These are phyloP conservation scores for Mycena albidolilacea DNA, from an alignment of 768 basidiomycete genomes.

Conservation along the genomic window DNA sequence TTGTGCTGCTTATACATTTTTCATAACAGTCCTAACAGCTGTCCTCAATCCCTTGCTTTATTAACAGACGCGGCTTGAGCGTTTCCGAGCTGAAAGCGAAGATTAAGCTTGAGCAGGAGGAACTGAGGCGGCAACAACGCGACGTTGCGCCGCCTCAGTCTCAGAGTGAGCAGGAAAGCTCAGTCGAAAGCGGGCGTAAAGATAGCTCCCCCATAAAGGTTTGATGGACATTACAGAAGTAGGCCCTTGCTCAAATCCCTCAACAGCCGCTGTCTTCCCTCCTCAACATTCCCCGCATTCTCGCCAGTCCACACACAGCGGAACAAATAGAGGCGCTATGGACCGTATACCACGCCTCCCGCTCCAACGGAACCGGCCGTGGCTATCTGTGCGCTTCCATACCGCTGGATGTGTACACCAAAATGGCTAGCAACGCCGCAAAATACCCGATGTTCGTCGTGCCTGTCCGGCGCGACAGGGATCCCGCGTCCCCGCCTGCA, in stretches of 20 bases:
- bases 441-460: constrained; percentile 86
- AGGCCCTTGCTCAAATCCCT: constrained; percentile 15
- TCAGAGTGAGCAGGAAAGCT: constrained; percentile 20
- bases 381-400: constrained; percentile 90
- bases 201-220: constrained; percentile 82
- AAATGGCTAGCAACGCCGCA: constrained; percentile 74
- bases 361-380: constrained; percentile 84
- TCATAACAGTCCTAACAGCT: constrained; percentile 42
- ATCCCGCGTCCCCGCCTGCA: constrained; percentile 41
- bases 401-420: constrained; percentile 78
- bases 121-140: constrained; percentile 42
- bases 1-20: constrained; percentile 30
- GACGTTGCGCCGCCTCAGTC: constrained; percentile 39
- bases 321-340: constrained; percentile 87
- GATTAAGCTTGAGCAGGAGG: constrained; percentile 51
- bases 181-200: constrained; percentile 54
- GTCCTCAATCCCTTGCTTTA: constrained; percentile 36
- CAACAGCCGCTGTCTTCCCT: constrained; percentile 84
- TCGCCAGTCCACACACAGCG: constrained; percentile 77
- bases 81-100: constrained; percentile 55
- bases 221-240: constrained; percentile 39
- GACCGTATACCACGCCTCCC: constrained; percentile 90
- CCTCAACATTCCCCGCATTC: constrained; percentile 80
- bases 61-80: constrained; percentile 60
- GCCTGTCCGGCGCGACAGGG: constrained; percentile 75